Conservation (phyloP, 129 eudicot genomes). For the Arctium lappa region DNA sequence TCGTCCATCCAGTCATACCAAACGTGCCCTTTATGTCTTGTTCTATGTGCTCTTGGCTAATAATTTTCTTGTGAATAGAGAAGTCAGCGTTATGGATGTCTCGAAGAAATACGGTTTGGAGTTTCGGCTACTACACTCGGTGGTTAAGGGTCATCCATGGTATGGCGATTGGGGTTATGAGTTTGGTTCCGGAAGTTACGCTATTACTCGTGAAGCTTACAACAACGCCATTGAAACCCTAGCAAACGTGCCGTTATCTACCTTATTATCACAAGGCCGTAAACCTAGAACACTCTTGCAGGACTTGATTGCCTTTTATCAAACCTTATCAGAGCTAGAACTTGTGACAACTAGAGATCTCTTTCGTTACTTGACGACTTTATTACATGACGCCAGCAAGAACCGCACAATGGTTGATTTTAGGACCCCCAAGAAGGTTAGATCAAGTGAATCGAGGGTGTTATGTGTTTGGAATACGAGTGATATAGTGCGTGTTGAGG, state of each 20-base stretch:
- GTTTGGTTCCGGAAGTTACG: conserved; percentile 89
- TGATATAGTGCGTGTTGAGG: conserved; percentile 69
- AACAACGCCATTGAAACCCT: conserved; percentile 55
- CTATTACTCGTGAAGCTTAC: conserved; percentile 62
- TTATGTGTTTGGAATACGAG: conserved; percentile 56
- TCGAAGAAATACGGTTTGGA: conserved; percentile 85
- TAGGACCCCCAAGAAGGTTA: conserved; percentile 40
- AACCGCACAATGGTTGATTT: conserved; percentile 22
- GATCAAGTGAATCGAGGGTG: conserved; percentile 42
- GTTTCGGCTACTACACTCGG: conserved; percentile 76
- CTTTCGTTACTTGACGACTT: conserved; percentile 47
- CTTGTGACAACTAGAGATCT: conserved; percentile 65
- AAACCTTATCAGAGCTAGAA: conserved; percentile 63
- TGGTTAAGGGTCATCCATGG: conserved; percentile 78
- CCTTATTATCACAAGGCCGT: conserved; percentile 57
- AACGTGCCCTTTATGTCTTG: too few species aligned
- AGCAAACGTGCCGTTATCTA: conserved; percentile 55
- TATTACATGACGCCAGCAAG: conserved; percentile 53
- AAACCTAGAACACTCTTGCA: conserved; percentile 72
- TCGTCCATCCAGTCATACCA: too few species aligned
- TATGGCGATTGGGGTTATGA: conserved; percentile 95
- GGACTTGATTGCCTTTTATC: conserved; percentile 67
- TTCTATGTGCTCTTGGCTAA: background rate
- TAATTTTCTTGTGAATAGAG: conserved; percentile 37
- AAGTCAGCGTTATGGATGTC: conserved; percentile 92